These are phyloP conservation scores for Globisporangium nodosum DNA, from an alignment of 352 stramenopile genomes.

Conservation along the genomic window DNA sequence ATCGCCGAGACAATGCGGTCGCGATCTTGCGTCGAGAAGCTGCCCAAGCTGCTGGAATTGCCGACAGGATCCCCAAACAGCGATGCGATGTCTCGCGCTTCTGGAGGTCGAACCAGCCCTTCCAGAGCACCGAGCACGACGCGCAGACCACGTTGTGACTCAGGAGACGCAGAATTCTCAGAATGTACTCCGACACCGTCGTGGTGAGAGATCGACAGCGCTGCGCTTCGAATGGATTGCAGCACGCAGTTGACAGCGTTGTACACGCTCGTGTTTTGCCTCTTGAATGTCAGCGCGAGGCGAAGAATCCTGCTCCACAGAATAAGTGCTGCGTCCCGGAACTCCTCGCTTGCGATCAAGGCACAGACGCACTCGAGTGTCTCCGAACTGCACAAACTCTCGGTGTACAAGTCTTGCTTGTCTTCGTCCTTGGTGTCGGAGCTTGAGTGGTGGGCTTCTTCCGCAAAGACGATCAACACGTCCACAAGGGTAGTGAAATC, in stretches of 20 bases:
- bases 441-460: not conserved
- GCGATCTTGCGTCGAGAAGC: constrained; percentile 11
- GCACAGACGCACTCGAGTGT: constrained; percentile 45
- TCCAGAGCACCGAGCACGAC: constrained; percentile 23
- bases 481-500: constrained; percentile 39
- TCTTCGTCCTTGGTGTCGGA: not conserved
- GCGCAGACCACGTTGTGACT: constrained; percentile 17
- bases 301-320: constrained; percentile 37
- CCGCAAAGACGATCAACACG: constrained; percentile 30
- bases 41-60: not conserved
- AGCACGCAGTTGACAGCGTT: constrained; percentile 48
- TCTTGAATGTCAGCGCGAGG: constrained; percentile 25
- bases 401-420: constrained; percentile 22
- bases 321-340: constrained; percentile 26
- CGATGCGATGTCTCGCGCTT: not conserved
- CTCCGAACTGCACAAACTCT: constrained; percentile 26
- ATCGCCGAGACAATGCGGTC: constrained; percentile 29
- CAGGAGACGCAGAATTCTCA: constrained; percentile 17
- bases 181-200: not conserved
- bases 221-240: constrained; percentile 44
- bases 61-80: not conserved
- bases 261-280: constrained; percentile 31
- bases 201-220: constrained; percentile 33
- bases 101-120: constrained; percentile 13
- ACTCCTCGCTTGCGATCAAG: constrained; percentile 23